These are phyloP conservation scores for Geoglossum cookeanum DNA, from an alignment of 2,329 filamentous ascomycete species.

Conservation along the genomic window DNA sequence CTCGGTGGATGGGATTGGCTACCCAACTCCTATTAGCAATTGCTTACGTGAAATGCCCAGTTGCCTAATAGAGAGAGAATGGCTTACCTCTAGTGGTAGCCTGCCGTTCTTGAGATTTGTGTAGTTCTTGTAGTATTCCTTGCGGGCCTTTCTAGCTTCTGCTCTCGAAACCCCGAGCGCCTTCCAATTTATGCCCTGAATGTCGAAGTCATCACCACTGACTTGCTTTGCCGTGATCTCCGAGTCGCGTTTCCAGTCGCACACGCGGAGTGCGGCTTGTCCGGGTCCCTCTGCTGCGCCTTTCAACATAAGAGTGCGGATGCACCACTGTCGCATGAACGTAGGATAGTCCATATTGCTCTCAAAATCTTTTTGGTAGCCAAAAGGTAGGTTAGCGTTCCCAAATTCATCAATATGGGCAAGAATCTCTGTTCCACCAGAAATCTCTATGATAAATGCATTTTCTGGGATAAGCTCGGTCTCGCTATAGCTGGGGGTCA, in stretches of 20 bases:
- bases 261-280: neutral
- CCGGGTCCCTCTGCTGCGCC: neutral
- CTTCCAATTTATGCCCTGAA: constrained; percentile 20
- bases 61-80: neutral
- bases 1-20: constrained; percentile 9
- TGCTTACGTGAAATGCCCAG: neutral
- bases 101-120: constrained; percentile 6
- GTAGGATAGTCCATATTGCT: neutral
- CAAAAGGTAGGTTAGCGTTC: neutral
- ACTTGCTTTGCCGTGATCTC: constrained; percentile 5
- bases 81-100: neutral
- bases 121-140: constrained; percentile 13
- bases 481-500: neutral
- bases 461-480: neutral
- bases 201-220: constrained; percentile 11
- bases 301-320: neutral
- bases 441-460: neutral
- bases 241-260: neutral
- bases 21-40: neutral
- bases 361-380: constrained; percentile 1
- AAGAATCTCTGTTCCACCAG: neutral
- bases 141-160: constrained; percentile 14
- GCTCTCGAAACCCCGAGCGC: constrained; percentile 13
- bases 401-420: neutral
- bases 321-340: neutral